A percentile compares a stretch with the other conserved stretches of the same genome.
Evolutionary conservation across 2,329 filamentous ascomycete genomes (phyloP).

Genomic region (Zalaria obscura): DNA sequence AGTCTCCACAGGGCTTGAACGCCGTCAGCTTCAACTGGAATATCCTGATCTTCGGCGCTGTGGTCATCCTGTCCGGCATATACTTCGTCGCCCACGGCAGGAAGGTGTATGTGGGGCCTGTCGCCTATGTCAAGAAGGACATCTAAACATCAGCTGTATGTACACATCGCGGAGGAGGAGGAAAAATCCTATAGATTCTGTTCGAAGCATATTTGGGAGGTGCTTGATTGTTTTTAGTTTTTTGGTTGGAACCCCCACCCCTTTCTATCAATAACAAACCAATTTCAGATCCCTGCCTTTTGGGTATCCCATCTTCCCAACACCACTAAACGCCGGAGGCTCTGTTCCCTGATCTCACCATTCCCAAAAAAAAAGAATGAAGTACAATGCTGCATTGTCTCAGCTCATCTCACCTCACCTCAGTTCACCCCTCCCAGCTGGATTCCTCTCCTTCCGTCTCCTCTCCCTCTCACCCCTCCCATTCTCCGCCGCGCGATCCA

Average conservation of each 20-base stretch:
- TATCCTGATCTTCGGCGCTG: constrained; percentile 25
- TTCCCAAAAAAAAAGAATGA: too few relatives aligned
- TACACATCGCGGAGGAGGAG: too few relatives aligned
- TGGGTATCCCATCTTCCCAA: too few relatives aligned
- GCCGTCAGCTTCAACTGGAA: constrained; percentile 37
- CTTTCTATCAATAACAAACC: too few relatives aligned
- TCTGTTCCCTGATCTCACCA: too few relatives aligned
- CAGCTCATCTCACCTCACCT: constrained; percentile 8
- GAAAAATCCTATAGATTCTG: too few relatives aligned
- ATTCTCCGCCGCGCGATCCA: constrained; percentile 47
- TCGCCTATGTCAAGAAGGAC: neutral
- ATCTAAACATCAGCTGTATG: neutral
- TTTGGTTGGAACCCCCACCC: too few relatives aligned
- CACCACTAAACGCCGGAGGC: too few relatives aligned
- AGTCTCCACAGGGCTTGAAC: constrained; percentile 18
- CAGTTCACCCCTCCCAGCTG: constrained; percentile 29
- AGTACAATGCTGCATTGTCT: neutral
- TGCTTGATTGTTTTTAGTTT: too few relatives aligned
- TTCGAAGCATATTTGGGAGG: too few relatives aligned
- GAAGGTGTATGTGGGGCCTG: constrained; percentile 11
- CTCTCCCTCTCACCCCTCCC: constrained; percentile 38
- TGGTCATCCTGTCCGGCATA: constrained; percentile 2
- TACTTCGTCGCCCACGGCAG: constrained; percentile 13
- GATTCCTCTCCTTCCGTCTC: constrained; percentile 28
- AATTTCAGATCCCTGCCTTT: too few relatives aligned